Evolutionary conservation across 768 basidiomycete genomes (phyloP).

Genomic region (Neoboletus brunneissimus): DNA sequence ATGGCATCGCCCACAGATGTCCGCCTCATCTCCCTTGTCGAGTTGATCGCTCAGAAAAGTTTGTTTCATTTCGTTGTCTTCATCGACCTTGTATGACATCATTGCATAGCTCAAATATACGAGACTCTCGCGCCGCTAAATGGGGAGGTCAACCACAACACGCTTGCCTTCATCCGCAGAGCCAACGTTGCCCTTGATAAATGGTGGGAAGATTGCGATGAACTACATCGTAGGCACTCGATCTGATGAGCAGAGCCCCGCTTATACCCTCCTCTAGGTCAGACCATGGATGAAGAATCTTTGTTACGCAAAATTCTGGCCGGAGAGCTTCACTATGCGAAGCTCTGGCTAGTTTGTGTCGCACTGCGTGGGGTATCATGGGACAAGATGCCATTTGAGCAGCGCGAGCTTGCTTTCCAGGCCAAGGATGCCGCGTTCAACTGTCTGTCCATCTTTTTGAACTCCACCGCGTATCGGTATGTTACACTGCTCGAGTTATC

Average conservation of each 20-base stretch:
- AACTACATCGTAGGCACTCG: constrained; percentile 62
- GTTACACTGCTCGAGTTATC: constrained; percentile 15
- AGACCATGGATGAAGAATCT: constrained; percentile 81
- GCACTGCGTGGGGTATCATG: constrained; percentile 88
- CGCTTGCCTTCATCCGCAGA: constrained; percentile 82
- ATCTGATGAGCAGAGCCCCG: neutral
- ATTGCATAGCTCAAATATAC: constrained; percentile 77
- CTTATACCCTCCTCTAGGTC: constrained; percentile 42
- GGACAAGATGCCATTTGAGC: constrained; percentile 96
- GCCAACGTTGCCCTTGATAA: constrained; percentile 84
- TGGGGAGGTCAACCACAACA: constrained; percentile 82
- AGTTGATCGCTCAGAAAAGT: constrained; percentile 92
- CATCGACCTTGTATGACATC: constrained; percentile 1
- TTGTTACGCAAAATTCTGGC: constrained; percentile 84
- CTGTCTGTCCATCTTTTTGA: constrained; percentile 81
- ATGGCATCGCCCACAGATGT: constrained; percentile 91
- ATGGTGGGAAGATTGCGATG: constrained; percentile 90
- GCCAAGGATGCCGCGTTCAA: constrained; percentile 90
- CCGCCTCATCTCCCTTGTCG: constrained; percentile 81
- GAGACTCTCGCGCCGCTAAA: constrained; percentile 85
- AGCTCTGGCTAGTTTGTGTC: constrained; percentile 92
- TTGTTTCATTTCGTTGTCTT: constrained; percentile 21
- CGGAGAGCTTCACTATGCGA: constrained; percentile 88
- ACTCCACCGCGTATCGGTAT: constrained; percentile 76
- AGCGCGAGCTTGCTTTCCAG: constrained; percentile 91